A percentile compares a stretch with the other conserved stretches of the same genome.
Conservation (phyloP, 2,329 filamentous ascomycete species). For the Penicillium vulpinum region DNA sequence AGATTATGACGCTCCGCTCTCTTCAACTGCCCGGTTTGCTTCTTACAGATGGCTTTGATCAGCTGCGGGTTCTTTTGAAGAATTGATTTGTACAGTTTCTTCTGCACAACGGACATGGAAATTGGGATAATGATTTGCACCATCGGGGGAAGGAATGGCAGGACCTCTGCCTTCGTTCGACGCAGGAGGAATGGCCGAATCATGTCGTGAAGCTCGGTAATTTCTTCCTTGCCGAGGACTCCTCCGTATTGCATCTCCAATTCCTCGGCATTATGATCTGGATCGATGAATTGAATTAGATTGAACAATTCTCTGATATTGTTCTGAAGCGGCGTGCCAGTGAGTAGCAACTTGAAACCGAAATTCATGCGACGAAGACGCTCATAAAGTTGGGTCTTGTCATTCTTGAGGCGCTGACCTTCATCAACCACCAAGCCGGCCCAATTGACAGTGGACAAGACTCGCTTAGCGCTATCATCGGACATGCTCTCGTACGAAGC, state of each 20-base stretch:
- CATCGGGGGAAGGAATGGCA: conserved; percentile 90
- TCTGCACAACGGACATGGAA: conserved; percentile 92
- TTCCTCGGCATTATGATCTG: conserved; percentile 64
- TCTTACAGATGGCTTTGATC: conserved; percentile 78
- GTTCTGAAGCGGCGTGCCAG: conserved; percentile 77
- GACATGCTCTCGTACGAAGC: conserved; percentile 91
- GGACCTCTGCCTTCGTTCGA: conserved; percentile 84
- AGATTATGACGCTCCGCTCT: conserved; percentile 73
- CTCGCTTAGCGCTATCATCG: conserved; percentile 65
- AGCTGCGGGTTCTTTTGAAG: conserved; percentile 86
- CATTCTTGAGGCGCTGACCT: conserved; percentile 92
- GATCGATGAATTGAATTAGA: conserved; percentile 89
- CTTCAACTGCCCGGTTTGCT: conserved; percentile 62
- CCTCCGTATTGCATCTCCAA: conserved; percentile 73
- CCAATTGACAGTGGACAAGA: conserved; percentile 76
- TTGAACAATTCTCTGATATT: conserved; percentile 95
- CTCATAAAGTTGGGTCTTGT: conserved; percentile 77
- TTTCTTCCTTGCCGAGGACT: conserved; percentile 78
- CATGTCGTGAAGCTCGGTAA: conserved; percentile 75
- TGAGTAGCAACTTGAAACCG: conserved; percentile 82
- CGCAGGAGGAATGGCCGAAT: conserved; percentile 72
- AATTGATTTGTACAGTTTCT: conserved; percentile 92
- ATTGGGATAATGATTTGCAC: conserved; percentile 92
- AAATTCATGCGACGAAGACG: conserved; percentile 72
- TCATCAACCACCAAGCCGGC: conserved; percentile 89